Evolutionary conservation across 1,284 basidiomycete genomes (phyloP), one percentile per base, ranked within the genome.

Genomic region (Takashimella tepidaria): DNA sequence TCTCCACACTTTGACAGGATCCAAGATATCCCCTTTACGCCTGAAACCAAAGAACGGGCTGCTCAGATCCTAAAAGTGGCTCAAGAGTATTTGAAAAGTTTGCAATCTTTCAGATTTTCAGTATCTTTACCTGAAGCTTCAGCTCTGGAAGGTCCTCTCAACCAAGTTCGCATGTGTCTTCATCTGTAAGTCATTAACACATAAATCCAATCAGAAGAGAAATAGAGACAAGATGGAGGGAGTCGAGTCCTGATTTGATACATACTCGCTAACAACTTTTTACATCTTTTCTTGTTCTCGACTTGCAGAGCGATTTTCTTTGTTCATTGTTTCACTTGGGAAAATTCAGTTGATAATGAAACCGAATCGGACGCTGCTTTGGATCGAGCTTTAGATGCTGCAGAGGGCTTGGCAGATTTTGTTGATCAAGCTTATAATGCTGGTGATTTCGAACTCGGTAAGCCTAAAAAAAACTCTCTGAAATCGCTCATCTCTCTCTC

Each of bases 81-180:
- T 16, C 8, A 8, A 21, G 44, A 25, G 41, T 31, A n/a, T n/a
- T 22, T 21, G 26, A 16, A 22, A 22, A 2, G 6, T 16, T 23
- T 24, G 45, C 40, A n/a, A 42, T 16, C 20, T 37, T 37, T 8
- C 31, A 8, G 10, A 37, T 8, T 8, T 8, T 16, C 31, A 16
- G 16, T 37, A 8, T 16, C 31, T 37, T 8, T 37, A 16, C 31
- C 31, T 16, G 31, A 37, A 37, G 31, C 31, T 16, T 37, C 31
- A 37, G 31, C 31, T 8, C 10, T 8, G 46, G 26, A 40, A 5
- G 57, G 60, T 4, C 27, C 41, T 6, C 6, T 58, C 22, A 62
- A 62, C 51, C 51, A 63, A 46, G 47, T 47, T 19, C 67, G 64
- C 62, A 62, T 67, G 55, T 44, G 40, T 1, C 41, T 67, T 11